Percentiles rank a stretch among this genome's conserved stretches.
phyloP scores from a whole-genome alignment of 495 filamentous ascomycete genomes.

The Penicillium maclennaniae region DNA sequence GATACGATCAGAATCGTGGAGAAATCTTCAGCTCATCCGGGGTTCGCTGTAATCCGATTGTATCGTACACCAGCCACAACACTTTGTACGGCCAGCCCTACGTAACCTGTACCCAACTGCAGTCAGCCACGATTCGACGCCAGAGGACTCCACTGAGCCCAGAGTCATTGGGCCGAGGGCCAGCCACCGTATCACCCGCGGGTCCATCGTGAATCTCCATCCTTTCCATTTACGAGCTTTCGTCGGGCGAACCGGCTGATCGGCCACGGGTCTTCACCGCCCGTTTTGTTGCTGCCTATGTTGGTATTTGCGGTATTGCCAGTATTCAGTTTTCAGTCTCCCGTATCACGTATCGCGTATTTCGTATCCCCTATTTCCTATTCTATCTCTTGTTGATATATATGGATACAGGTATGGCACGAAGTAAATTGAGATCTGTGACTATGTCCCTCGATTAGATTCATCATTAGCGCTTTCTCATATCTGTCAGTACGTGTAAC shows the following conservation, averaged over 20 bases:
- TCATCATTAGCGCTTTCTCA: constrained; percentile 10
- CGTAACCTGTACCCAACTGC: constrained; percentile 1
- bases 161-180: constrained; percentile 1
- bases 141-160: background rate
- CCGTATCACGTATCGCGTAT: too few relatives aligned
- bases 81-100: constrained; percentile 22
- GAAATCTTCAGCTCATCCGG: background rate
- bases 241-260: background rate
- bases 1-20: too few relatives aligned
- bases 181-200: constrained; percentile 12
- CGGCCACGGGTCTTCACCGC: constrained; percentile 11
- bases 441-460: background rate
- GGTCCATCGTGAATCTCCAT: constrained; percentile 5
- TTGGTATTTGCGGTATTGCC: background rate
- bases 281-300: constrained; percentile 23
- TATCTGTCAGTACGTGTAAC: constrained; percentile 15
- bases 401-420: background rate
- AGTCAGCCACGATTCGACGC: constrained; percentile 18
- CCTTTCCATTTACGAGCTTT: constrained; percentile 11
- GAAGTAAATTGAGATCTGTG: background rate
- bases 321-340: background rate
- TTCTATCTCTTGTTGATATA: too few relatives aligned
- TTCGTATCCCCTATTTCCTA: too few relatives aligned
- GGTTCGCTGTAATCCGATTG: background rate
- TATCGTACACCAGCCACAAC: constrained; percentile 21